Evolutionary conservation across 305 asterid genomes (phyloP).

Genomic region (Withania somnifera): DNA sequence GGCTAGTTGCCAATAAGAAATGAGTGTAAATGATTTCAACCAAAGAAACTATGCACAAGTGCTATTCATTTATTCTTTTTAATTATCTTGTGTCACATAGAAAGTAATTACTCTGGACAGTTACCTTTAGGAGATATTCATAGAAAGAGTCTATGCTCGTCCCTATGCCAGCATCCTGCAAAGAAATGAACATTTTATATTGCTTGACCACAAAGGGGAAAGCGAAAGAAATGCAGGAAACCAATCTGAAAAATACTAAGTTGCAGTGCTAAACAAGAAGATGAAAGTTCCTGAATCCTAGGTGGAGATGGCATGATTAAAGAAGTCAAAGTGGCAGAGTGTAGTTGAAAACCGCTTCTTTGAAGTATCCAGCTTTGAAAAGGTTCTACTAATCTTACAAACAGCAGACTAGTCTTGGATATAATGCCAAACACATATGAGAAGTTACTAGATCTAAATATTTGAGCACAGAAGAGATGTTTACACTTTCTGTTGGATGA

Average conservation of each 20-base stretch:
- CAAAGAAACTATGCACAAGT: not conserved
- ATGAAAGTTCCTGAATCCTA: not conserved
- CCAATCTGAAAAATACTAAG: not conserved
- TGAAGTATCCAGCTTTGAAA: not conserved
- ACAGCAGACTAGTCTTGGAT: not conserved
- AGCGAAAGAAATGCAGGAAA: not conserved
- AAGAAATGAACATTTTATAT: slow-evolving; percentile 18
- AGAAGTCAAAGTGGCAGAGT: not conserved
- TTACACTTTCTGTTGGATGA: not conserved
- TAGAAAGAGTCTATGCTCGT: slow-evolving; percentile 96
- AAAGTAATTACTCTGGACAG: not conserved
- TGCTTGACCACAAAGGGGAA: not conserved
- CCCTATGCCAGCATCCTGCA: slow-evolving; percentile 98
- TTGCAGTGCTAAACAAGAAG: not conserved
- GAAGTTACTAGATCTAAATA: not conserved
- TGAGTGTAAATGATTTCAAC: not conserved
- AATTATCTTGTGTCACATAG: not conserved
- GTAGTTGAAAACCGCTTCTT: not conserved
- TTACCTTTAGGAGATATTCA: slow-evolving; percentile 89
- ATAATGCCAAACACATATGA: not conserved
- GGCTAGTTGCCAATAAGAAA: not conserved
- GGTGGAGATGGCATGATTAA: not conserved
- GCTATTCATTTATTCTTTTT: not conserved
- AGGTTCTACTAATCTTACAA: not conserved
- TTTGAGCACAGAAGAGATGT: not conserved